Evolutionary conservation across 371 early-diverging fungal species (phyloP).

Genomic region (Mortierella sp.): DNA sequence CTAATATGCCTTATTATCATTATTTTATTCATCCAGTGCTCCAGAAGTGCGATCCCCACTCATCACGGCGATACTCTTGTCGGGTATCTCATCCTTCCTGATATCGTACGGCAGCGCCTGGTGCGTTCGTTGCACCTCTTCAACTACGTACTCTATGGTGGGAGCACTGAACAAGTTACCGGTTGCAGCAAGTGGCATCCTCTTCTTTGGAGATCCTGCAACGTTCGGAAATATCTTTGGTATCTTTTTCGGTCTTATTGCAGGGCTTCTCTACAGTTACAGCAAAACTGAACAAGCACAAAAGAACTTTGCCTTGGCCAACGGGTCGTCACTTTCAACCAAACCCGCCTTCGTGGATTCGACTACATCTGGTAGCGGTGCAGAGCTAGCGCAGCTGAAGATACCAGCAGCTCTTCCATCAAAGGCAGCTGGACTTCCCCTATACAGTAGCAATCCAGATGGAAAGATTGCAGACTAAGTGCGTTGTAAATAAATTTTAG

Average conservation of each 20-base stretch:
- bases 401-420: slow-evolving; percentile 6
- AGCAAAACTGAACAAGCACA: slow-evolving; percentile 74
- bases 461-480: slow-evolving; percentile 40
- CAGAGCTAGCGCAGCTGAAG: slow-evolving; percentile 11
- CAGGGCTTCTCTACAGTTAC: slow-evolving; percentile 86
- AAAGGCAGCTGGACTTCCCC: slow-evolving; percentile 25
- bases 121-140: slow-evolving; percentile 95
- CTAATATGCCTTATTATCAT: slow-evolving; percentile 9
- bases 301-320: slow-evolving; percentile 43
- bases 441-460: slow-evolving; percentile 45
- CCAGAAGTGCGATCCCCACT: slow-evolving; percentile 66
- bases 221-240: slow-evolving; percentile 85
- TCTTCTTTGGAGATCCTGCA: slow-evolving; percentile 92
- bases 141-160: slow-evolving; percentile 99
- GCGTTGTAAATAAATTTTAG: neutral
- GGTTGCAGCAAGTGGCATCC: slow-evolving; percentile 94
- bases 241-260: slow-evolving; percentile 86
- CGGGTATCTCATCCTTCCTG: slow-evolving; percentile 91
- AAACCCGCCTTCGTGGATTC: neutral
- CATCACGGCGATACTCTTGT: slow-evolving; percentile 82
- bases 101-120: slow-evolving; percentile 95
- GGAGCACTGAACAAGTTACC: slow-evolving; percentile 99
- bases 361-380: neutral
- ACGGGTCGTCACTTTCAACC: slow-evolving; percentile 30
- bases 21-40: slow-evolving; percentile 48